Evolutionary conservation across 139 green algal genomes (phyloP), one percentile per base, ranked within the genome.

Genomic region (Desmodesmus armatus): DNA sequence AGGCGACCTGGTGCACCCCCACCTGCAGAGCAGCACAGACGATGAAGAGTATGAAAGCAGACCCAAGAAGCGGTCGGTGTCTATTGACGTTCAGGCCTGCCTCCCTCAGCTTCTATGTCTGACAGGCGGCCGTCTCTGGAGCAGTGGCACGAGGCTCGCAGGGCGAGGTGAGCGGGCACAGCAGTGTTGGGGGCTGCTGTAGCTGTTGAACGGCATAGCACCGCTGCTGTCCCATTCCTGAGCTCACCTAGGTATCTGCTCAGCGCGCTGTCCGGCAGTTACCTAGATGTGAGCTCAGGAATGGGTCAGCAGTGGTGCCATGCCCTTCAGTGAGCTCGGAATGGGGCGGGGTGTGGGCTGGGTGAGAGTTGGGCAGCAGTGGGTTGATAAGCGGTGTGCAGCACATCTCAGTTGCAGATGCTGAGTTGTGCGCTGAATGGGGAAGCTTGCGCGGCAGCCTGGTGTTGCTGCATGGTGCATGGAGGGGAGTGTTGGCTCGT

Each of bases 71-170:
- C 82, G 82, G 23, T 87, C 82, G 0, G 60, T 87, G 3, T 71
- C 65, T 25, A 85, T 85, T 17, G 78, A 84, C 41, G 33, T 63
- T 25, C n/a, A 40, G 7, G 78, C 33, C 4, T 15, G 62, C 35
- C 78, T 60, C 41, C n/a, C 40, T 25, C 62, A 74, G 60, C 7
- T 49, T 9, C 60, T 60, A 3, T 9, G 15, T 7, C 2, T 49
- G 80, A 86, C 43, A 51, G 76, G 60, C 69, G 88, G 3, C 84
- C 88, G 3, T 88, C 82, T 3, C 83, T 91, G 21, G 88, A 91
- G 39, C 85, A 89, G 40, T 91, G 88, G 88, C 86, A 89, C 29
- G 88, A 89, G 51, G 88, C 85, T 19, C 81, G 88, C 27, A 87
- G 85, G 19, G 72, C 40, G 55, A 88, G 88, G 88, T 89, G 29